phyloP scores from a whole-genome alignment of 2,329 filamentous ascomycete genomes.

The Paecilomyces sp. region DNA sequence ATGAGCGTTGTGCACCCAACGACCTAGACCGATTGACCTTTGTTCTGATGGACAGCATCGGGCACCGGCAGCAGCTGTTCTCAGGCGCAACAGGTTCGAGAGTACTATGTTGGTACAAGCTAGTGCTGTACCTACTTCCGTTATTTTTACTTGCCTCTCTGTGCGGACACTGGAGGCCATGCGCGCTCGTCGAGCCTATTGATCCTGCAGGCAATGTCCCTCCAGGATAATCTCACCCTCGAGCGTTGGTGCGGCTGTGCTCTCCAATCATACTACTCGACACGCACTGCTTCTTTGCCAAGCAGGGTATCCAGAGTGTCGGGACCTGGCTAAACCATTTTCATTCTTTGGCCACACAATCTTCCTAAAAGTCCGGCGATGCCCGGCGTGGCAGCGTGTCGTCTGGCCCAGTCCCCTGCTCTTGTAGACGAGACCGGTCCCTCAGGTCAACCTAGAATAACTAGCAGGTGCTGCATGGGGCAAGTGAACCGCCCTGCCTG shows the following conservation, averaged over 20 bases:
- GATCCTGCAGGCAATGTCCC: background rate
- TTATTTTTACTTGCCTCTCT: background rate
- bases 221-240: background rate
- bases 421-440: background rate
- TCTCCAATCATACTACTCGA: slow-evolving; percentile 19
- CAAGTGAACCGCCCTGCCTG: background rate
- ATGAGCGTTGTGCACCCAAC: background rate
- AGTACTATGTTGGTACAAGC: background rate
- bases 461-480: background rate
- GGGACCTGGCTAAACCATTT: slow-evolving; percentile 23
- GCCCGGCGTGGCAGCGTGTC: background rate
- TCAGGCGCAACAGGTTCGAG: background rate
- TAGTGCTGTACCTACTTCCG: background rate
- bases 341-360: slow-evolving; percentile 3
- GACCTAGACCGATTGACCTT: background rate
- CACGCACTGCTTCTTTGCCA: slow-evolving; percentile 27
- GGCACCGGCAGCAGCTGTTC: background rate
- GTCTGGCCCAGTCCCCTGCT: background rate
- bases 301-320: slow-evolving; percentile 24
- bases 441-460: background rate
- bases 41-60: background rate
- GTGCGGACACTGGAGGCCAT: background rate
- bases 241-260: slow-evolving; percentile 18
- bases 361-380: background rate
- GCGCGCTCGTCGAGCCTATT: background rate